These are phyloP conservation scores for Tetracentron sinense DNA, from an alignment of 164 flowering plant genomes.

Conservation along the genomic window DNA sequence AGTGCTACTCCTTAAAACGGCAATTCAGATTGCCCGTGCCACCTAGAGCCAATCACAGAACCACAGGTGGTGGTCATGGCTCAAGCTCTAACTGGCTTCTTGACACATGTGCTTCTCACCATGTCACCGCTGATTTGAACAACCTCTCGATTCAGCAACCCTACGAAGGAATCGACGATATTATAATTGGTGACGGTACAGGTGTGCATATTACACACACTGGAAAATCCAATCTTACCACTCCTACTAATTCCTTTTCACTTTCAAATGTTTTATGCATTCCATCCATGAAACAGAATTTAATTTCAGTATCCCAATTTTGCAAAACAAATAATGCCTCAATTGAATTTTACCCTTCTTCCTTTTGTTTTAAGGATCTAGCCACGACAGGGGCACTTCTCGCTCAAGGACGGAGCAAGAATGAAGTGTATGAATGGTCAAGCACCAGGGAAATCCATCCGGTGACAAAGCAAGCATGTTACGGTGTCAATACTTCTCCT, in stretches of 20 bases:
- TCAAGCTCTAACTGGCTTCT: background rate
- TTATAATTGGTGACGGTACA: constrained; percentile 8
- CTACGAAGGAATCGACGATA: background rate
- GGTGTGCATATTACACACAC: constrained; percentile 8
- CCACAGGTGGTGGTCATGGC: background rate
- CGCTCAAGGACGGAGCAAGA: constrained; percentile 8
- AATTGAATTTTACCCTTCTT: constrained; percentile 19
- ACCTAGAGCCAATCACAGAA: background rate
- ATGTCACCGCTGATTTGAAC: too few relatives aligned
- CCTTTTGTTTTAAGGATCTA: constrained; percentile 19
- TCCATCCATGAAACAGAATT: constrained; percentile 9
- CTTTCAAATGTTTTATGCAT: constrained; percentile 14
- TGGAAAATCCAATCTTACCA: constrained; percentile 4
- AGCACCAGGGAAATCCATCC: background rate
- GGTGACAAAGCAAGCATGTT: background rate
- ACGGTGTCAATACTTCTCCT: constrained; percentile 2
- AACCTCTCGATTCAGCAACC: background rate
- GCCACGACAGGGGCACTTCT: constrained; percentile 1
- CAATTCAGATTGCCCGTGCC: background rate
- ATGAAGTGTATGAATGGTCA: constrained; percentile 16
- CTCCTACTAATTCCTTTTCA: background rate
- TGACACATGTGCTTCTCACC: too few relatives aligned
- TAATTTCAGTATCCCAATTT: constrained; percentile 12
- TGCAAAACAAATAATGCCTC: constrained; percentile 5
- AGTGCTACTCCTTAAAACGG: background rate